Evolutionary conservation across 805 yeast genomes (phyloP), one percentile per base, ranked within the genome.

Genomic region (Tetrapisispora phaffii): DNA sequence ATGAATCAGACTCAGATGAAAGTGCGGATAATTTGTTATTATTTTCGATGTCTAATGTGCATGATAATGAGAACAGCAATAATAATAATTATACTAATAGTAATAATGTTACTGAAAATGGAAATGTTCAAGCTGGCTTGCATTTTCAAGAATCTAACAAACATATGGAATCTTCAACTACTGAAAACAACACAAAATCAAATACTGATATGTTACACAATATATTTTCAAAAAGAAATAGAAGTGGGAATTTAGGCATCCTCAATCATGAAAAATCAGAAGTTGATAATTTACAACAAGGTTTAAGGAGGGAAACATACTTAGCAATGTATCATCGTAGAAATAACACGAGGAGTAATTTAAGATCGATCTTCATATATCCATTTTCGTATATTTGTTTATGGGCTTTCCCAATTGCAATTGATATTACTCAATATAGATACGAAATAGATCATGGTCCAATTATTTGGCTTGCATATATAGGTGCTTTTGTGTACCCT

Each of bases 351-450:
- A 79, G 82, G 58, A 78, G 79, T 46, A 95, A 88, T 65, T 79
- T 85, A 74, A 79, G 79, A 55, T 72, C 82, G 28, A 81, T 88
- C 40, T 86, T 88, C 62, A 71, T 88, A 39, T 88, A 88, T 59
- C 97, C 97, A 3, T 66, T 82, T 35, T 82, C 95, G 2, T 88
- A 86, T 62, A 71, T 86, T 47, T 70, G 83, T 23, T 63, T 87
- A 39, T 88, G 97, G 97, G 57, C 82, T 19, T 80, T 84, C 51
- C 96, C 96, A 1, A 75, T 85, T 48, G 73, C 81, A 5, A 69
- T 77, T 31, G 84, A 82, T 54, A 70, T 78, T 45, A 70, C 85
- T 9, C 79, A 75, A 55, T 68, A 73, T 52, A 67, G 69, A 33
- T 67, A 72, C 52, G 78, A 75, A 46, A 59, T 71, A 19, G 37